Evolutionary conservation across 2,329 filamentous ascomycete genomes (phyloP), one percentile per base, ranked within the genome.

Genomic region (Didymosphaeria variabile): DNA sequence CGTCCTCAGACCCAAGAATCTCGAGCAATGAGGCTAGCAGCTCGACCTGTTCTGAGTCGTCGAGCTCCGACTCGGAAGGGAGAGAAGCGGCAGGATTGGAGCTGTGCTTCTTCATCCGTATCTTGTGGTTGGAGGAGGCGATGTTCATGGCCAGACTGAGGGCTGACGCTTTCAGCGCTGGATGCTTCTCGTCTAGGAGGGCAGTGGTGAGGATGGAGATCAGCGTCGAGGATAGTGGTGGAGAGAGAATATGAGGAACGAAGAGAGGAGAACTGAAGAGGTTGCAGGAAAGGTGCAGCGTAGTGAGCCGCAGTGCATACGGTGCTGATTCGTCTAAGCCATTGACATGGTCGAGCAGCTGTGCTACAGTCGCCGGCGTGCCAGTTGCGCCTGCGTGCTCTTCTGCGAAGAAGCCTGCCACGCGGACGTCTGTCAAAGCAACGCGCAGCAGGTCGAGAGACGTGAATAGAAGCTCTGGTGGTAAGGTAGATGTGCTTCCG

Each of bases 61-160:
- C 82, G 3, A 97, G 77, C 52, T 78, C 77, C 3, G 65, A 55
- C 51, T 66, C 70, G 15, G 61, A 58, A 1, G 65, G 55, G 0
- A 67, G 52, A 0, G 68, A 60, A 7, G 64, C 58, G 1, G 68
- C 47, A 1, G 67, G 47, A 5, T 70, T 71, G 4, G 65, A 64
- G 29, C 62, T 67, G 53, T 84, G 79, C 13, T 86, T 83, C 31
- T 87, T 84, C 40, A 86, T 82, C 21, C 91, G 86, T 29, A 86
- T 81, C 50, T 86, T 87, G 69, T 90, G 90, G 70, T 93, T 91
- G 2, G 88, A 85, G 0, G 89, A 82, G 0, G 92, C 86, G 0
- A 98, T 79, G 67, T 98, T 97, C 81, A 93, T 95, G 0, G 94
- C 86, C 2, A 98, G 83, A 1, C 90, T 92, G 0, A 94, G 89